Conservation (phyloP, 164 flowering plant genomes). For the Liquidambar formosana region DNA sequence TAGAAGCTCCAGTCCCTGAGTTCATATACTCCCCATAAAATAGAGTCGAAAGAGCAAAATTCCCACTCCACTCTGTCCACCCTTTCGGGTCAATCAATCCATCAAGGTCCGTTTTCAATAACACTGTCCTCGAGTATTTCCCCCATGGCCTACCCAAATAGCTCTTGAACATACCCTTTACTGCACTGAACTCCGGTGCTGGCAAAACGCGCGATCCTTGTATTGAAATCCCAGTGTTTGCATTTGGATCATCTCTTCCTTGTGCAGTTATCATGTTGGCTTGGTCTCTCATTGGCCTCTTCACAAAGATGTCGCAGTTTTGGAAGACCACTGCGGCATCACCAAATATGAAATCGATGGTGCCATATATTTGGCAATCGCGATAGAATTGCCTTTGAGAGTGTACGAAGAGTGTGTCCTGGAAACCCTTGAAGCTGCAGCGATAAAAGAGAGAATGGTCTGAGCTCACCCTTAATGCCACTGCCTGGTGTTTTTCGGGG, state of each 20-base stretch:
- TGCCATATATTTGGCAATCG: conserved; percentile 62
- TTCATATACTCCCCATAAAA: conserved; percentile 64
- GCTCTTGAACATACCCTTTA: conserved; percentile 30
- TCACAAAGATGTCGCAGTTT: conserved; percentile 52
- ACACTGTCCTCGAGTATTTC: conserved; percentile 52
- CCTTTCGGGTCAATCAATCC: conserved; percentile 57
- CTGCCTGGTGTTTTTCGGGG: conserved; percentile 58
- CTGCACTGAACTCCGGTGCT: conserved; percentile 28
- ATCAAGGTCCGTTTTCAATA: conserved; percentile 51
- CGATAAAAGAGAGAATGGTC: conserved; percentile 53
- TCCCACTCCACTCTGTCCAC: conserved; percentile 59
- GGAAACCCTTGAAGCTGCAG: conserved; percentile 64
- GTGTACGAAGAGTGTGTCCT: conserved; percentile 60
- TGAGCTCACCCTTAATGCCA: conserved; percentile 48
- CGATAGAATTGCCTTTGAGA: conserved; percentile 61
- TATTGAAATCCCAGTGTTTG: conserved; percentile 57
- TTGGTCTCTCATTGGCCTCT: conserved; percentile 50
- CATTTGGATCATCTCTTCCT: conserved; percentile 40
- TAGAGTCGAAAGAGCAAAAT: conserved; percentile 45
- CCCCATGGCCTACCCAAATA: conserved; percentile 72
- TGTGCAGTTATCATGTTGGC: conserved; percentile 65
- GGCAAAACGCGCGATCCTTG: conserved; percentile 41
- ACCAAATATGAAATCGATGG: conserved; percentile 69
- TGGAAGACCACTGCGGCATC: conserved; percentile 57
- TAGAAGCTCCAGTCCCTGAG: conserved; percentile 47